Percentiles rank a stretch among this genome's conserved stretches.
These are phyloP conservation scores for Eutrema heterophyllum DNA, from an alignment of 345 rosid genomes.

Conservation along the genomic window DNA sequence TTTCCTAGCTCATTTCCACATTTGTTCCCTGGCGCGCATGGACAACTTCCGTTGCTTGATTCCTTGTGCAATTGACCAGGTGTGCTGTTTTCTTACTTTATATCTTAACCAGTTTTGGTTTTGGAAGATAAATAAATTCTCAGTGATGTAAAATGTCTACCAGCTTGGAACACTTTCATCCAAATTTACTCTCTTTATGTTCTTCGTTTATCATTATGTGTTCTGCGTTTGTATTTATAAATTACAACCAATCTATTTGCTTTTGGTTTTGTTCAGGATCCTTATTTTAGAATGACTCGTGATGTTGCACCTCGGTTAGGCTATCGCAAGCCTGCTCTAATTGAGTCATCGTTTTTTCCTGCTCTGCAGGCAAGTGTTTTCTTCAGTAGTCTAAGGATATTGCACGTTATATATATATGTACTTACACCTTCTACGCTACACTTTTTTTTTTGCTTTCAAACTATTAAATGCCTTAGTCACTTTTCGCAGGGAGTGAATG, in stretches of 20 bases:
- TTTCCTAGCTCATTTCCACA: conserved; percentile 91
- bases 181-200: no score
- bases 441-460: no score
- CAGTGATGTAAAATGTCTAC: not conserved
- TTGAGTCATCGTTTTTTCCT: conserved; percentile 76
- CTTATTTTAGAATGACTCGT: conserved; percentile 91
- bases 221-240: no score
- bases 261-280: conserved; percentile 59
- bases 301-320: conserved; percentile 92
- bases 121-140: no score
- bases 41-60: conserved; percentile 77
- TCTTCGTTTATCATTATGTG: no score
- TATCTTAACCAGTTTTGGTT: not conserved
- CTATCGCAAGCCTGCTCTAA: conserved; percentile 82
- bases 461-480: not conserved
- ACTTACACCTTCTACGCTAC: no score
- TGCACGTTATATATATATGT: no score
- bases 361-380: conserved; percentile 56
- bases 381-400: not conserved
- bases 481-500: conserved; percentile 68
- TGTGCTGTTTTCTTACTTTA: conserved; percentile 16
- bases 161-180: not conserved
- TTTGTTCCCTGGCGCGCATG: conserved; percentile 62
- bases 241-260: not conserved
- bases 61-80: conserved; percentile 98